Evolutionary conservation across 148 eudicot genomes (phyloP).

Genomic region (Gaultheria prostrata): DNA sequence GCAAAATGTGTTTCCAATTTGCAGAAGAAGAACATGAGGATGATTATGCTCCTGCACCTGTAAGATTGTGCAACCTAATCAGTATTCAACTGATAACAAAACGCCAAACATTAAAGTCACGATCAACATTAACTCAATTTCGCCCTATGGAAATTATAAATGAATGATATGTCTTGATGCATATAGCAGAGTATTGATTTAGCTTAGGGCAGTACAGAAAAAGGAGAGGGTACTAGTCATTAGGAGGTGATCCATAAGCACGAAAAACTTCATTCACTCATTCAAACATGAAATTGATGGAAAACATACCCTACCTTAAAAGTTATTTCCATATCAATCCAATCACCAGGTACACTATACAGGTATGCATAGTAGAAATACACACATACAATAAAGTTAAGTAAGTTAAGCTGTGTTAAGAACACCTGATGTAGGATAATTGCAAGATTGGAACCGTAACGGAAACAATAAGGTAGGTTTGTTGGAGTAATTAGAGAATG

Average conservation of each 20-base stretch:
- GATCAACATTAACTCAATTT: neutral
- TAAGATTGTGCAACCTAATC: constrained; percentile 6
- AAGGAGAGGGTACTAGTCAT: neutral
- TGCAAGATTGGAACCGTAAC: too few relatives aligned
- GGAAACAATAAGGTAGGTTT: too few relatives aligned
- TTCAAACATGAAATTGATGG: too few relatives aligned
- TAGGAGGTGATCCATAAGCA: neutral
- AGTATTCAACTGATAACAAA: neutral
- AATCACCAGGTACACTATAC: neutral
- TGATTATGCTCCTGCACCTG: constrained; percentile 97
- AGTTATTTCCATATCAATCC: neutral
- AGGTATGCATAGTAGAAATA: neutral
- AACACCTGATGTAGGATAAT: neutral
- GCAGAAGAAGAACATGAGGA: constrained; percentile 85
- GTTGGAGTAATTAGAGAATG: too few relatives aligned
- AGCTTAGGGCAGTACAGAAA: neutral
- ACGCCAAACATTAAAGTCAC: neutral
- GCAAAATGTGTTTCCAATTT: constrained; percentile 89
- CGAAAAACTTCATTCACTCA: neutral
- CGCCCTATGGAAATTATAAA: neutral
- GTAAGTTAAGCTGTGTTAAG: neutral
- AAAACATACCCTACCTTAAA: neutral
- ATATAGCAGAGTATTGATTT: neutral
- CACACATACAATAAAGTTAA: neutral
- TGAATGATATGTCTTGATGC: neutral